These are phyloP conservation scores for Micromonas pusilla DNA, from an alignment of 139 green algal species.

Conservation along the genomic window DNA sequence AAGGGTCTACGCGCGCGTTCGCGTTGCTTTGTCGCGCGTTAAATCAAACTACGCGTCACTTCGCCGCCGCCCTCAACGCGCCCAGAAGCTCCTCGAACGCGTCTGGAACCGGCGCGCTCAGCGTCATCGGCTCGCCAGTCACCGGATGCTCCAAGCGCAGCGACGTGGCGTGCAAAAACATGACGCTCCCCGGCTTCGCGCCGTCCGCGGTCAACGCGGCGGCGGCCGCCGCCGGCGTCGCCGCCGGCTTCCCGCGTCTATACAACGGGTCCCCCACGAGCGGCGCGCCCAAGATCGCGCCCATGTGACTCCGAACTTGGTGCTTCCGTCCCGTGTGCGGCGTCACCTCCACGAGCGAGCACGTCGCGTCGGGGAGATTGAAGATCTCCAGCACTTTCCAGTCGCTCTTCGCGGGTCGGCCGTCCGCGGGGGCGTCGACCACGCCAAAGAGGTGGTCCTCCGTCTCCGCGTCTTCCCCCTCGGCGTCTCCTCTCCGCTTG, in stretches of 20 bases:
- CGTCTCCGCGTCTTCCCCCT: conserved; percentile 45
- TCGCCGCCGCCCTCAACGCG: too few relatives aligned
- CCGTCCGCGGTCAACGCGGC: background rate
- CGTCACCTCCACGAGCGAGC: background rate
- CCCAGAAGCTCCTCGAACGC: background rate
- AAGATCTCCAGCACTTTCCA: background rate
- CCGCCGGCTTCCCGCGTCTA: background rate
- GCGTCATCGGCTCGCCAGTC: background rate
- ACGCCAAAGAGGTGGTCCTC: conserved; percentile 62
- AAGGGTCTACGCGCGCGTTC: too few relatives aligned
- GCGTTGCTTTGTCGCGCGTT: too few relatives aligned
- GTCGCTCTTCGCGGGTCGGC: conserved; percentile 24
- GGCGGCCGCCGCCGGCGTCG: background rate
- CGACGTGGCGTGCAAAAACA: background rate
- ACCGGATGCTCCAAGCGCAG: background rate
- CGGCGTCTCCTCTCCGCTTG: conserved; percentile 1
- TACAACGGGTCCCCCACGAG: conserved; percentile 6
- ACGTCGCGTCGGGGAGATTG: background rate
- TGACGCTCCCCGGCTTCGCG: background rate
- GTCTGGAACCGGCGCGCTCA: background rate
- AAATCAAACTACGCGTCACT: too few relatives aligned
- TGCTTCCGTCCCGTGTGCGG: conserved; percentile 14
- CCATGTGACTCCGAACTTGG: conserved; percentile 14
- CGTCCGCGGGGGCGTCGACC: background rate
- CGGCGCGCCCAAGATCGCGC: background rate